Evolutionary conservation across 495 filamentous ascomycete species (phyloP), one percentile per base, ranked within the genome.

Genomic region (Cercophora samala): DNA sequence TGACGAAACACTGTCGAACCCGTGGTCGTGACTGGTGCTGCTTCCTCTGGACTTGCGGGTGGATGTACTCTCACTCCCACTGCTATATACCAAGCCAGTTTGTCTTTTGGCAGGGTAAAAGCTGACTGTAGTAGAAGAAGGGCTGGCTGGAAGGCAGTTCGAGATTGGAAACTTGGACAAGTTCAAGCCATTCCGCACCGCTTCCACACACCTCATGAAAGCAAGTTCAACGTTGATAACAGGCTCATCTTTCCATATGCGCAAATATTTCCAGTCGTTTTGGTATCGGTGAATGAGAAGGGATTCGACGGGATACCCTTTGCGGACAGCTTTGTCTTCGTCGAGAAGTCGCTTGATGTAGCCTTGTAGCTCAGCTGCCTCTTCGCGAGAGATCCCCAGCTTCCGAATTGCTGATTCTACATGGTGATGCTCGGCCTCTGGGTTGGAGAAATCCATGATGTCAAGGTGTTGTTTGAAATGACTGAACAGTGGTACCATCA

Each of bases 301-400:
- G 1, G 22, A 26, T 25, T 69, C 58, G 54, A 68, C 21, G 1
- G n/a, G 67, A 42, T 58, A 25, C 6, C 32, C 62, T 4, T 42
- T 58, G 18, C 2, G 18, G 5, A 23, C 6, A 23, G 42, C 21
- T 1, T 17, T 25, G n/a, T 64, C 63, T 54, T 69, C 72, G 18
- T 66, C 63, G 26, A 72, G 64, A 5, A 71, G 58, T 3, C 69
- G 58, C 8, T 64, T 70, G 59, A 68, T 73, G 65, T 66, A 73
- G 1, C 63, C 65, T 53, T 72, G 67, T n/a, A 69, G 65, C 55
- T 69, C 63, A 1, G 65, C 69, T n/a, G 53, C 42, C 19, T 69
- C 18, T 9, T 71, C 64, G 22, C 60, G 65, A 26, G 67, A 69
- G 15, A 71, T 37, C 9, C 65, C 60, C 13, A 71, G 25, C 3